Percentiles rank a stretch among this genome's conserved stretches.
Conservation (phyloP, 2,329 filamentous ascomycete species). For the Aaosphaeria pasadenensis region DNA sequence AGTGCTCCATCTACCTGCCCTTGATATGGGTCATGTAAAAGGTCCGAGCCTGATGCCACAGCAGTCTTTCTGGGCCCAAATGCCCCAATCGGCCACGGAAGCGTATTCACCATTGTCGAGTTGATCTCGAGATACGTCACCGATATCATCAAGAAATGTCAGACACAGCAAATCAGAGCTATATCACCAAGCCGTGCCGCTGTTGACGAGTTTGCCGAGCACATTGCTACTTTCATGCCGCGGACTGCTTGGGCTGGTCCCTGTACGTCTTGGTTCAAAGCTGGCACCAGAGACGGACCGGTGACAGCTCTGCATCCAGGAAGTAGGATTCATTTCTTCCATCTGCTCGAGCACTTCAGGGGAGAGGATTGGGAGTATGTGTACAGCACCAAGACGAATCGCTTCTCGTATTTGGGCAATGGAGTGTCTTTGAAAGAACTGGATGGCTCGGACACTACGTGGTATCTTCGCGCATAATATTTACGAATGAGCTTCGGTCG, state of each 20-base stretch:
- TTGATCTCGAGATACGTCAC: not conserved
- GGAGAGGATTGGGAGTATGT: constrained; percentile 23
- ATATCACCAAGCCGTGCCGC: not conserved
- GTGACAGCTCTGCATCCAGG: constrained; percentile 19
- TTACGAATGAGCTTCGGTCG: not conserved
- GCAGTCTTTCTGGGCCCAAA: constrained; percentile 14
- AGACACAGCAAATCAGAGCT: not conserved
- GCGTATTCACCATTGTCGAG: not conserved
- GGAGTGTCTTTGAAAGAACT: constrained; percentile 3
- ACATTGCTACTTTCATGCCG: not conserved
- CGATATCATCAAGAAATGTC: not conserved
- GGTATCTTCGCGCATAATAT: not conserved
- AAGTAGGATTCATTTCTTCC: constrained; percentile 19
- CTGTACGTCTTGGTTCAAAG: constrained; percentile 16
- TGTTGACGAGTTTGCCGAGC: not conserved
- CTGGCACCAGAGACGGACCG: constrained; percentile 18
- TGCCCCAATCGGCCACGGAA: constrained; percentile 3
- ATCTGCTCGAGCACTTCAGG: constrained; percentile 14
- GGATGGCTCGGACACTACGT: not conserved
- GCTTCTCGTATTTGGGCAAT: constrained; percentile 17
- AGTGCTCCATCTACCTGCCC: not conserved
- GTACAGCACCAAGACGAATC: constrained; percentile 5
- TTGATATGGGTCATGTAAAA: not conserved
- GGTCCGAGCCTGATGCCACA: not conserved
- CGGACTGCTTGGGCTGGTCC: not conserved